These are phyloP conservation scores for Leccinum aurantiacum DNA, from an alignment of 768 basidiomycete genomes.

Conservation along the genomic window DNA sequence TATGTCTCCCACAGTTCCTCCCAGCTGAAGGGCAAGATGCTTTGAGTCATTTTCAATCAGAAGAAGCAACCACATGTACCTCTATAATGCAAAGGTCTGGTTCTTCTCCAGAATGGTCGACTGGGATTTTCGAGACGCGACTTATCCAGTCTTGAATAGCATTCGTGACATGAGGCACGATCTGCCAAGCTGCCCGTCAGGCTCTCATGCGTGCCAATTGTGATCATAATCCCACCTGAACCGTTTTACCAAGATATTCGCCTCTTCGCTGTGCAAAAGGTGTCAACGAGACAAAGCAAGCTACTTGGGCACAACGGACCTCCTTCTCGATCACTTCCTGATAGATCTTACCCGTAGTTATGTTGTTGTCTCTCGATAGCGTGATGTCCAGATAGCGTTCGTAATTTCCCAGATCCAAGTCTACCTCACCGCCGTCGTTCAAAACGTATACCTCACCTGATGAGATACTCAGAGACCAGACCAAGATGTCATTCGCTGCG, in stretches of 20 bases:
- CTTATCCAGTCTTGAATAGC: slow-evolving; percentile 99
- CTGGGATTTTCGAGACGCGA: slow-evolving; percentile 89
- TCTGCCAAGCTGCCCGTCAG: slow-evolving; percentile 43
- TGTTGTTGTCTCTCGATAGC: slow-evolving; percentile 92
- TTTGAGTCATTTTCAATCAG: slow-evolving; percentile 8
- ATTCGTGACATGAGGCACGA: slow-evolving; percentile 94
- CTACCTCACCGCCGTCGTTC: slow-evolving; percentile 98
- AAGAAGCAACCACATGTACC: slow-evolving; percentile 44
- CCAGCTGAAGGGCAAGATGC: slow-evolving; percentile 56
- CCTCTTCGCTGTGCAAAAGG: slow-evolving; percentile 58
- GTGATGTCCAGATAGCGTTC: slow-evolving; percentile 97
- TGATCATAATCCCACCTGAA: slow-evolving; percentile 59
- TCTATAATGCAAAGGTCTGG: slow-evolving; percentile 98
- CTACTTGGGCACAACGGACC: slow-evolving; percentile 48
- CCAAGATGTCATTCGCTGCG: slow-evolving; percentile 4
- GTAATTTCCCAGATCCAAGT: slow-evolving; percentile 97
- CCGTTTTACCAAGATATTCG: slow-evolving; percentile 94
- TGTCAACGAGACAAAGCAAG: slow-evolving; percentile 12
- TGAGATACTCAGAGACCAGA: slow-evolving; percentile 21
- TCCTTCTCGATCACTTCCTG: slow-evolving; percentile 95
- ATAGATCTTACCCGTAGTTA: slow-evolving; percentile 99
- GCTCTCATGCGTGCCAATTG: not conserved
- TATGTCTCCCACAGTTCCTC: slow-evolving; percentile 98
- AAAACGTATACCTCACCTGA: slow-evolving; percentile 95
- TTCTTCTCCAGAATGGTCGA: slow-evolving; percentile 88